Percentiles rank a stretch among this genome's conserved stretches.
Conservation (phyloP, 306 rosid genomes). For the Clitoria ternatea region DNA sequence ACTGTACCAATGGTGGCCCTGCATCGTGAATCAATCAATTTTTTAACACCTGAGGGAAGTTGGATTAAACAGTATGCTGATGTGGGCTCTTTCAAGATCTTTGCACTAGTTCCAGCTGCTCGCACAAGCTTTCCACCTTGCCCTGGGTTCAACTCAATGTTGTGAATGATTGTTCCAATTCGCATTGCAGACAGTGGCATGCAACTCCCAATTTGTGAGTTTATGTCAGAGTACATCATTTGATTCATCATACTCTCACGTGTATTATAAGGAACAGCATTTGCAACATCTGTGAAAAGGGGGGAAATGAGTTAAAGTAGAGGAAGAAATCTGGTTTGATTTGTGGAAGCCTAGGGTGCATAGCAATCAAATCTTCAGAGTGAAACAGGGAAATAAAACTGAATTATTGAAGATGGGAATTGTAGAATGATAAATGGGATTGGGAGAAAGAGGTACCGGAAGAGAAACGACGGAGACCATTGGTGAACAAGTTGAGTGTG, state of each 20-base stretch:
- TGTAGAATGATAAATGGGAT: background rate
- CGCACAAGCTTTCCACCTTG: conserved; percentile 92
- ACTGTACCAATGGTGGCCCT: conserved; percentile 75
- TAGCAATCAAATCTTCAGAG: background rate
- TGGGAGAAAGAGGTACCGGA: conserved; percentile 19
- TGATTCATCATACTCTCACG: conserved; percentile 51
- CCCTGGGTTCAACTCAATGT: conserved; percentile 68
- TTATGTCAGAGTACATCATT: conserved; percentile 62
- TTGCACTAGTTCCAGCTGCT: conserved; percentile 78
- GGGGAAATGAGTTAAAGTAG: no score
- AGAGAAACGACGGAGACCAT: conserved; percentile 19
- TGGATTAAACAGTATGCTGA: conserved; percentile 49
- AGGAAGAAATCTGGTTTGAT: background rate
- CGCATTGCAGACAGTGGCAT: conserved; percentile 81
- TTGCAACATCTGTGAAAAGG: conserved; percentile 26
- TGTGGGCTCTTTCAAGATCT: conserved; percentile 78
- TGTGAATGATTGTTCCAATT: conserved; percentile 86
- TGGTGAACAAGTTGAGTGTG: background rate
- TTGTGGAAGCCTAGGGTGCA: background rate
- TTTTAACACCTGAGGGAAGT: conserved; percentile 68
- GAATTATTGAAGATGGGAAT: no score
- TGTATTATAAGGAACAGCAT: conserved; percentile 13
- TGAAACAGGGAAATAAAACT: background rate
- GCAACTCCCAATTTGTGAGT: conserved; percentile 78
- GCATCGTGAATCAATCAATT: conserved; percentile 65